Conservation (phyloP, 1,284 basidiomycete genomes). For the Amylostereum areolatum region DNA sequence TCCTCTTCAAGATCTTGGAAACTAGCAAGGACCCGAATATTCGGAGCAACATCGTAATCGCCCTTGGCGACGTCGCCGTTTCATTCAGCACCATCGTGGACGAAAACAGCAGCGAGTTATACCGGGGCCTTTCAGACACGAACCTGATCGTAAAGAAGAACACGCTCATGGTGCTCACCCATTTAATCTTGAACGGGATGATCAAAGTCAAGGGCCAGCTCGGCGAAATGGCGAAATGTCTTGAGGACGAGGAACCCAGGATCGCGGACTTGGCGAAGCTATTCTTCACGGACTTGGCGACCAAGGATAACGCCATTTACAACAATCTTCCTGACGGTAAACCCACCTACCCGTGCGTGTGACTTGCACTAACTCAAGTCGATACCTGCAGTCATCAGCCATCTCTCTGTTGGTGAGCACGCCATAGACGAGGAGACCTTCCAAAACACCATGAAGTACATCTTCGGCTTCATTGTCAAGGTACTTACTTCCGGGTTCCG, state of each 20-base stretch:
- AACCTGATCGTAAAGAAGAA: slow-evolving; percentile 97
- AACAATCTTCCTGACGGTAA: slow-evolving; percentile 92
- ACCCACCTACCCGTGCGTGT: not conserved
- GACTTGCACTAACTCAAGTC: not conserved
- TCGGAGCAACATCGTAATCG: slow-evolving; percentile 94
- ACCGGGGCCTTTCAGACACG: slow-evolving; percentile 85
- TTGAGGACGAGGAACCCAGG: slow-evolving; percentile 88
- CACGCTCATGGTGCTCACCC: slow-evolving; percentile 97
- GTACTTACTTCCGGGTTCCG: slow-evolving; percentile 26
- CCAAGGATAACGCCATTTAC: slow-evolving; percentile 99
- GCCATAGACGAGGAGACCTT: slow-evolving; percentile 92
- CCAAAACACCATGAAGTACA: slow-evolving; percentile 90
- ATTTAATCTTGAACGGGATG: slow-evolving; percentile 97
- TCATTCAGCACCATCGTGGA: slow-evolving; percentile 96
- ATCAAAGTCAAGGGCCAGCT: slow-evolving; percentile 99
- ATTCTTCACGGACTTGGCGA: slow-evolving; percentile 95
- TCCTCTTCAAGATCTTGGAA: slow-evolving; percentile 93
- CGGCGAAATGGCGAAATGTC: slow-evolving; percentile 98
- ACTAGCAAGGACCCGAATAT: slow-evolving; percentile 86
- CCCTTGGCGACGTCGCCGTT: slow-evolving; percentile 93
- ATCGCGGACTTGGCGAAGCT: slow-evolving; percentile 93
- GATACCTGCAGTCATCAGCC: slow-evolving; percentile 74
- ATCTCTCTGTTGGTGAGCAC: slow-evolving; percentile 89
- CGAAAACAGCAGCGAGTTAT: slow-evolving; percentile 94
- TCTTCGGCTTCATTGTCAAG: slow-evolving; percentile 98